Base-by-base conservation (phyloP, 2,329 filamentous ascomycete species). In the Torrubiella hemipterigena region DNA sequence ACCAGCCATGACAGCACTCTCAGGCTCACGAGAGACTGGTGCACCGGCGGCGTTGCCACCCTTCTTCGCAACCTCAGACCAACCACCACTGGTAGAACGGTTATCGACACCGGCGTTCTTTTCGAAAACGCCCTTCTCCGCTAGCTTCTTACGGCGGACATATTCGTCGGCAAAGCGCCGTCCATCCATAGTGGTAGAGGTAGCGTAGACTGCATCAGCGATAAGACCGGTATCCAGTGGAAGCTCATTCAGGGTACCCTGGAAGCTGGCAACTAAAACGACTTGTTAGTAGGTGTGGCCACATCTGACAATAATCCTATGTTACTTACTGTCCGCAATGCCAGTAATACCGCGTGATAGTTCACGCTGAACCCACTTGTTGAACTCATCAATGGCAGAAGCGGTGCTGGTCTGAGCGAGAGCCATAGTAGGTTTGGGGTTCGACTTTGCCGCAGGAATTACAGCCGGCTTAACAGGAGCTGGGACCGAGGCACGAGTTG, bases 61-160 rank as follows among this genome's bases (percentile, higher is more conserved):
- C 67, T 95, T 95, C 77, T 96, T 96, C 2, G 91, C 91, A 31
- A 98, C 91, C 59, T 96, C 91, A 45, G 71, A 94, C 91, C 91
- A 98, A 14, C 89, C 89, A 33, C 82, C 77, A 17, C 57, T 41
- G 54, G 62, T 38, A 45, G 55, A 34, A 48, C 67, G 49, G 39
- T 63, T 67, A 4, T 73, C 69, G 30, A 59, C 67, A 29, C 70
- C 65, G 12, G 74, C 67, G 33, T 81, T 73, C 46, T 83, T 79
- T 52, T 86, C 81, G 13, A 93, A 67, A 24, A 95, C 72, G 23
- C 91, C 91, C 62, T 87, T 91, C 44, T 96, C 89, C 1, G 91
- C 89, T 2, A 93, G 73, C 66, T 82, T 93, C 60, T 87, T 89
- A 46, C 89, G 86, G 20, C 87, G 81, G 36, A 96, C 73, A 49